Evolutionary conservation across 441 rosid species (phyloP).

Genomic region (Eutrema salsugineum): DNA sequence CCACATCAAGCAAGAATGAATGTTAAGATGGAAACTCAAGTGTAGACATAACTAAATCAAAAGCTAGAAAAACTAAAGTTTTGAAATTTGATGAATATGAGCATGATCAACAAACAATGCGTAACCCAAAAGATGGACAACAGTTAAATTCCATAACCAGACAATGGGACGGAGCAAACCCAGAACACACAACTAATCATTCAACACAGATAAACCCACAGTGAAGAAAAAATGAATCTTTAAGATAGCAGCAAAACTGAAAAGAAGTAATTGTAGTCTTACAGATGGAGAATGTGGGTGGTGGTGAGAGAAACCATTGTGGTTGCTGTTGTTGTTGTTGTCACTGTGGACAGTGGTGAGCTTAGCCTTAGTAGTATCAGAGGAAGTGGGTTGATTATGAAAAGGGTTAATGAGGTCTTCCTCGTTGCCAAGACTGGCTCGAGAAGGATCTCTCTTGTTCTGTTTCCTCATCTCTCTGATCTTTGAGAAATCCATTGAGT

Average conservation of each 20-base stretch:
- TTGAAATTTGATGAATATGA: neutral
- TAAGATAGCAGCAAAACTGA: neutral
- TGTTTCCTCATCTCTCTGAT: conserved; percentile 93
- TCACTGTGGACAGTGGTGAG: conserved; percentile 27
- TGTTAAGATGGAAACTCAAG: neutral
- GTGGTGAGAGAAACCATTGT: conserved; percentile 39
- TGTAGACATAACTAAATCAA: neutral
- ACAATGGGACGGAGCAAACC: neutral
- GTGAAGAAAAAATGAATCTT: neutral
- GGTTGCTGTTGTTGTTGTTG: conserved; percentile 17
- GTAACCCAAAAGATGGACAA: neutral
- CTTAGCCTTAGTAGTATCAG: conserved; percentile 18
- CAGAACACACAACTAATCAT: neutral
- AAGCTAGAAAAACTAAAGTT: neutral
- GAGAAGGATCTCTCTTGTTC: conserved; percentile 80
- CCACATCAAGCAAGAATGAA: neutral
- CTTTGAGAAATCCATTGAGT: conserved; percentile 86
- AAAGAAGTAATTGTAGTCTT: conserved; percentile 37
- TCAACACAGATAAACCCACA: neutral
- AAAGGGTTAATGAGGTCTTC: conserved; percentile 68
- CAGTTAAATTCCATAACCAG: neutral
- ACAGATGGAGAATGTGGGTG: conserved; percentile 62
- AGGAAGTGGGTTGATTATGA: conserved; percentile 36
- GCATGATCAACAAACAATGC: neutral
- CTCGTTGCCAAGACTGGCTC: conserved; percentile 93